Evolutionary conservation across 108 stramenopile species (phyloP).

Genomic region (Pseudonitzschia pungens): DNA sequence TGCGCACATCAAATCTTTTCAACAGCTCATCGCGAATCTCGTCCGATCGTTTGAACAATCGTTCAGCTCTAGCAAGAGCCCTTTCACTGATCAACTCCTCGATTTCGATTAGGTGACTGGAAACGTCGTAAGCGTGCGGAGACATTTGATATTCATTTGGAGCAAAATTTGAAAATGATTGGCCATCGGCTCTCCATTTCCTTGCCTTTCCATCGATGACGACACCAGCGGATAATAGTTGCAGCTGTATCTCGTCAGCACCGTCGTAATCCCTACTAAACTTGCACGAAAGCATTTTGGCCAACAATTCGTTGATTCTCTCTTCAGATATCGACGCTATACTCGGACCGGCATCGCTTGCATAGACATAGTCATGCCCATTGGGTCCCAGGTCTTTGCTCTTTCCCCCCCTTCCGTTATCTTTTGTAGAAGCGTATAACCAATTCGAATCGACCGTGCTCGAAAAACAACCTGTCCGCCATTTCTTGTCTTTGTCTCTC

Average conservation of each 20-base stretch:
- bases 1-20: slow-evolving; percentile 40
- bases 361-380: slow-evolving; percentile 68
- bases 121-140: not conserved
- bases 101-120: not conserved
- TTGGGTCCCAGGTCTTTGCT: slow-evolving; percentile 56
- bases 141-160: slow-evolving; percentile 1
- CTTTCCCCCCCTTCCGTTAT: not conserved
- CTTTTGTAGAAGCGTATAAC: not conserved
- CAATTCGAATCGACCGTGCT: slow-evolving; percentile 27
- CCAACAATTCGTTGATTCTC: slow-evolving; percentile 62
- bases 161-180: slow-evolving; percentile 28
- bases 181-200: slow-evolving; percentile 73
- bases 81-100: slow-evolving; percentile 38
- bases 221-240: slow-evolving; percentile 47
- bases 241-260: slow-evolving; percentile 63
- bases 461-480: slow-evolving; percentile 43
- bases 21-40: slow-evolving; percentile 48
- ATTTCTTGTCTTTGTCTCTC: slow-evolving; percentile 39
- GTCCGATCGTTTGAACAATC: slow-evolving; percentile 59
- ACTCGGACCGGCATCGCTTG: slow-evolving; percentile 48
- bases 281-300: slow-evolving; percentile 61
- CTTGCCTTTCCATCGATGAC: slow-evolving; percentile 52
- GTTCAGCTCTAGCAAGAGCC: slow-evolving; percentile 34
- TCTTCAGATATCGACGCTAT: slow-evolving; percentile 44
- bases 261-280: slow-evolving; percentile 44